Evolutionary conservation across 257 asterid species (phyloP).

Genomic region (Anisodus acutangulus): DNA sequence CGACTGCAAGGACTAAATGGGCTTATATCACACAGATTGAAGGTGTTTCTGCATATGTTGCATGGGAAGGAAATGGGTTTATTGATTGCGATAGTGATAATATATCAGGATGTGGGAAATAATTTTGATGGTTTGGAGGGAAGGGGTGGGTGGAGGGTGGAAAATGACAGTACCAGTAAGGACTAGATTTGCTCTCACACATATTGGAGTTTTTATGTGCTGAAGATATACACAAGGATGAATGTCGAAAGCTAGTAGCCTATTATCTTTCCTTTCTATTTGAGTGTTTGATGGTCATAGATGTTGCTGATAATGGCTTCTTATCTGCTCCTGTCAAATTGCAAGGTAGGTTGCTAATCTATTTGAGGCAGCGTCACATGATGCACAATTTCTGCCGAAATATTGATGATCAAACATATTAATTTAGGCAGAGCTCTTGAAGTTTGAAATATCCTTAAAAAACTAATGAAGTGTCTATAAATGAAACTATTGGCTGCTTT

Average conservation of each 20-base stretch:
- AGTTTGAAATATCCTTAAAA: neutral
- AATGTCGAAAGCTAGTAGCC: neutral
- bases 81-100: neutral
- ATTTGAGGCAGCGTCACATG: conserved; percentile 10
- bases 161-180: neutral
- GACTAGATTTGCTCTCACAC: neutral
- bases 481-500: neutral
- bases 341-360: conserved; percentile 7
- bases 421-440: neutral
- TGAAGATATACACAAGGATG: neutral
- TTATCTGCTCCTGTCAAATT: neutral
- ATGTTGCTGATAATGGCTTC: conserved; percentile 12
- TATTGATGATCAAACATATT: conserved; percentile 19
- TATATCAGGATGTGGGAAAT: neutral
- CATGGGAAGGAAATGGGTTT: neutral
- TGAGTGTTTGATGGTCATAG: conserved; percentile 8
- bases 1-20: neutral
- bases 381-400: neutral
- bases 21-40: neutral
- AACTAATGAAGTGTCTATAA: conserved; percentile 2
- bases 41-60: conserved; percentile 7
- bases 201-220: neutral
- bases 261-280: conserved; percentile 14
- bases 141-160: neutral
- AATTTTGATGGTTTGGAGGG: neutral